phyloP scores from a whole-genome alignment of 352 stramenopile species.

The Pythium brassicae region DNA sequence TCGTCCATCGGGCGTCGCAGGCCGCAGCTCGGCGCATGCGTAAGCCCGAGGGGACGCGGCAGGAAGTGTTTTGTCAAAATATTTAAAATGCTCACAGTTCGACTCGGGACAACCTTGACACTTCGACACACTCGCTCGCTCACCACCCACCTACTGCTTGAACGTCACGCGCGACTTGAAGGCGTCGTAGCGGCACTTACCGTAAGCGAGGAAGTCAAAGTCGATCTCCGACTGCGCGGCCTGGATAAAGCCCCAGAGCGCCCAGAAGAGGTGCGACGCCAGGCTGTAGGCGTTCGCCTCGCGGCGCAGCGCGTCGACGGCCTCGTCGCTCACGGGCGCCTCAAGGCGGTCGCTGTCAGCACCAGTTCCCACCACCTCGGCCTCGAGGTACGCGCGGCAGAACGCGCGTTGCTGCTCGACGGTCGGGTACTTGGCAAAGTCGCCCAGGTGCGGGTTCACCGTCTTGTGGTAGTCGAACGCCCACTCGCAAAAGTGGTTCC shows the following conservation, averaged over 20 bases:
- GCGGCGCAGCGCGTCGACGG: constrained; percentile 51
- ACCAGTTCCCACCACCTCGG: constrained; percentile 17
- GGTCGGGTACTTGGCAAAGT: constrained; percentile 74
- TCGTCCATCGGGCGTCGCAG: constrained; percentile 31
- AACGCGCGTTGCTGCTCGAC: constrained; percentile 59
- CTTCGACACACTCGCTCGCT: too few relatives aligned
- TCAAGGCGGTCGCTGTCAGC: constrained; percentile 16
- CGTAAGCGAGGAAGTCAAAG: constrained; percentile 91
- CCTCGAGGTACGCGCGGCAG: constrained; percentile 62
- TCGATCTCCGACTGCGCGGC: constrained; percentile 86
- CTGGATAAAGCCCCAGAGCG: constrained; percentile 90
- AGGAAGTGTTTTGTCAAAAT: not conserved
- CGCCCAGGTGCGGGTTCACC: constrained; percentile 68
- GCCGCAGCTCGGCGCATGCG: not conserved
- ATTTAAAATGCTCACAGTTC: too few relatives aligned
- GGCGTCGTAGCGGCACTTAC: constrained; percentile 58
- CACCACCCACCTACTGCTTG: constrained; percentile 37
- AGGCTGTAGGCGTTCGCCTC: constrained; percentile 85
- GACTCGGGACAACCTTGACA: not conserved
- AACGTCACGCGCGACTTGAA: constrained; percentile 63
- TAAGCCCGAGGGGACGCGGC: not conserved
- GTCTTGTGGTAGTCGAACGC: constrained; percentile 82
- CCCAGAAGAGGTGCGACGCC: constrained; percentile 88
- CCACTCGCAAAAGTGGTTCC: constrained; percentile 92
- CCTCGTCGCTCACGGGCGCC: constrained; percentile 34